Evolutionary conservation across 208 protist species (phyloP), one percentile per base, ranked within the genome.

Genomic region (Crithidia brevicula): DNA sequence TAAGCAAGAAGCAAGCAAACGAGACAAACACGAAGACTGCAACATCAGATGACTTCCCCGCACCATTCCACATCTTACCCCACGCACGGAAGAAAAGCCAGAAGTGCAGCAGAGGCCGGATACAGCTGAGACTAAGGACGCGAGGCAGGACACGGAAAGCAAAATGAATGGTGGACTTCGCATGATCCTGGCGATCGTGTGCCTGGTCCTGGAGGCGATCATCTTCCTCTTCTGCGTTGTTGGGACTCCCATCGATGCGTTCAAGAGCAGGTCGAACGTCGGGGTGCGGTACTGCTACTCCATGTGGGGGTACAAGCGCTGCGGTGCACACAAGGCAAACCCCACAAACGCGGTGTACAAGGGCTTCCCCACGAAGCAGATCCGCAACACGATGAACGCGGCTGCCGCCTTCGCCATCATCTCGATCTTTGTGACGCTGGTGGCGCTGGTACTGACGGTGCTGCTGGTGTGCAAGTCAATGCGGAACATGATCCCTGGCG

Each of bases 341-440:
- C 34, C 23, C 10, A 28, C 45, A 4, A 66, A 56, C 45, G 4
- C 54, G 25, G 9, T 20, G 22, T 31, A 78, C 61, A 69, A 76
- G 54, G 72, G 72, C 58, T 78, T 74, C 56, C 40, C 61, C 20
- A 70, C 63, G 56, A 47, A 0, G 7, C n/a, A 18, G 22, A 59
- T 66, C 0, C 56, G 71, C 31, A 38, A 42, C 8, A 71, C 62
- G 8, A 83, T 83, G 77, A 62, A 51, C 34, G 59, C 63, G 9
- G 81, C 70, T 5, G 61, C 63, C 27, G 68, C 68, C 60, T 86
- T 83, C 53, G 43, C 72, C 40, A 78, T 83, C 46, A 66, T 86
- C 53, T 74, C 77, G 40, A 86, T 83, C 47, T 66, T 80, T 46
- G 25, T 81, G 13, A 61, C 77, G 25, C 60, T 79, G 1, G 16